Percentiles rank a stretch among this genome's conserved stretches.
These are phyloP conservation scores for Tothia fuscella DNA, from an alignment of 2,329 filamentous ascomycete species.

Conservation along the genomic window DNA sequence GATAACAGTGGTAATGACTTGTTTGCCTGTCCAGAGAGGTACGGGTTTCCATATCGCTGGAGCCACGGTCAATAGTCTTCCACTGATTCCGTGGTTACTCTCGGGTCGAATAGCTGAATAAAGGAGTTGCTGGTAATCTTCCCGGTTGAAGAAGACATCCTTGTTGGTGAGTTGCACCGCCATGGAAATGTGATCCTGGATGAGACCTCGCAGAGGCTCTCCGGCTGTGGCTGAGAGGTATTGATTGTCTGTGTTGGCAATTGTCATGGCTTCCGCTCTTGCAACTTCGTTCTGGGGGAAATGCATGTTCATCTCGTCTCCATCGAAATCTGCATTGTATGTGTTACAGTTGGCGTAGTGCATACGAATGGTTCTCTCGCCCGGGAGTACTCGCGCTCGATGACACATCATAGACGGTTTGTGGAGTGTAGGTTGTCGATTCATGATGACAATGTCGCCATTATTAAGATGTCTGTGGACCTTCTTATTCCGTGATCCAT, in stretches of 20 bases:
- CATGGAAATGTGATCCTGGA: slow-evolving; percentile 97
- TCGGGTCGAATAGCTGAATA: slow-evolving; percentile 86
- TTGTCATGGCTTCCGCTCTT: slow-evolving; percentile 78
- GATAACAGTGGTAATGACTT: slow-evolving; percentile 82
- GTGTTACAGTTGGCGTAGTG: slow-evolving; percentile 99
- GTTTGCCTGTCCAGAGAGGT: slow-evolving; percentile 87
- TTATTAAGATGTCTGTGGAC: slow-evolving; percentile 93
- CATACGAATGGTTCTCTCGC: slow-evolving; percentile 97
- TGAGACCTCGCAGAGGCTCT: slow-evolving; percentile 86
- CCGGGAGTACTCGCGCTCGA: slow-evolving; percentile 77
- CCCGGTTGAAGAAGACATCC: slow-evolving; percentile 79
- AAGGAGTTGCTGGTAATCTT: slow-evolving; percentile 86
- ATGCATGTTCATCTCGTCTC: slow-evolving; percentile 99
- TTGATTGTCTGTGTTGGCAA: slow-evolving; percentile 94
- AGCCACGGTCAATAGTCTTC: slow-evolving; percentile 67
- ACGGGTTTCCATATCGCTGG: slow-evolving; percentile 75
- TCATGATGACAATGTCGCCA: slow-evolving; percentile 96
- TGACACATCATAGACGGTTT: slow-evolving; percentile 99
- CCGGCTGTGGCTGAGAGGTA: slow-evolving; percentile 90
- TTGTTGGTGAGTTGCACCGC: slow-evolving; percentile 81
- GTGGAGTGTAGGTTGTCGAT: slow-evolving; percentile 92
- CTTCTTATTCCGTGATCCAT: slow-evolving; percentile 80
- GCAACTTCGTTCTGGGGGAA: slow-evolving; percentile 96
- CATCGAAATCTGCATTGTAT: slow-evolving; percentile 98
- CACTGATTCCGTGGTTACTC: slow-evolving; percentile 72